Evolutionary conservation across 768 basidiomycete genomes (phyloP), one percentile per base, ranked within the genome.

Genomic region (Lactarius hatsudake): DNA sequence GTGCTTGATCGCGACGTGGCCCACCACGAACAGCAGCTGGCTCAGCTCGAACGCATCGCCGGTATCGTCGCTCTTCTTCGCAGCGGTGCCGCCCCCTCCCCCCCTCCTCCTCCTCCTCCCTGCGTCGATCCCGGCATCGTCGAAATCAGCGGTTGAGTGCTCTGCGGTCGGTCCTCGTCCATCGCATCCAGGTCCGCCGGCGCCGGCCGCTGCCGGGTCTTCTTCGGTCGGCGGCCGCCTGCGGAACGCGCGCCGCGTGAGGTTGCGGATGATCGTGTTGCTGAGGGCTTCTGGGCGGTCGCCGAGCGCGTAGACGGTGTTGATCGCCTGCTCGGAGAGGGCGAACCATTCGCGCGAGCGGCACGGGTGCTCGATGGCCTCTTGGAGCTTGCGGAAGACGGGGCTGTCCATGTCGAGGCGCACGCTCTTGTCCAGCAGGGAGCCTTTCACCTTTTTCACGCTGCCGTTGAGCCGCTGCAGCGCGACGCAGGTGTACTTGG

Each of bases 391-490:
- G 32, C 81, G 81, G 80, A 99, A 98, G 53, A 99, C 86, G 0
- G 86, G 83, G 70, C 87, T 90, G 43, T 91, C 88, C 91, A 97
- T 98, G 10, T 89, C 88, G 65, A 94, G 80, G 3, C 96, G 87
- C 61, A 93, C 82, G 2, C 87, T 89, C 72, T 93, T 94, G 80
- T 97, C 93, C 23, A 87, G 80, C 9, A 97, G 83, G 0, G 95
- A 98, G 5, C 96, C 96, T 81, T 99, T 99, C 67, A 99, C 86
- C 75, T 98, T 99, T 81, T 99, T 99, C 34, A 87, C 92, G 71
- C 92, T 96, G 2, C 97, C 97, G 59, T 93, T 93, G 10, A 99
- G 81, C 0, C 97, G 85, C 70, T 96, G 94, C 53, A 98, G 79
- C 0, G 95, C 94, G 59, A 98, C 86, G 74, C 94, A 98, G 0